Evolutionary conservation across 2,329 filamentous ascomycete species (phyloP), one percentile per base, ranked within the genome.

Genomic region (Fusarium penzigii): DNA sequence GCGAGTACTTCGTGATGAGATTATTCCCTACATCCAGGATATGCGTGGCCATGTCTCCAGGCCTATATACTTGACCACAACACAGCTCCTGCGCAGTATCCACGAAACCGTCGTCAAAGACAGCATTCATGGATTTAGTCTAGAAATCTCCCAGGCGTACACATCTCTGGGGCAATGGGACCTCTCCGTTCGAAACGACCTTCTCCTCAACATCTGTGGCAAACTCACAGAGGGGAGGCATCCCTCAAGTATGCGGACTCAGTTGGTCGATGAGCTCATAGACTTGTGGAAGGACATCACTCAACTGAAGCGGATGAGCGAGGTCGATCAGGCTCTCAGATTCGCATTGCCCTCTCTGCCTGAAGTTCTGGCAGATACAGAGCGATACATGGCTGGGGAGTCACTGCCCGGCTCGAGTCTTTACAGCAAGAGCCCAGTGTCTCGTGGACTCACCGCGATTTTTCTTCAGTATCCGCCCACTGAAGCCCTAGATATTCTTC

Each of bases 221-320:
- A 50, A 34, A 9, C 44, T 67, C 41, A 34, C 56, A n/a, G 48
- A 51, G n/a, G n/a, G 39, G 5, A 57, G 59, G 39, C 52, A 61
- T 29, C 32, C 52, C 4, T 48, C 48, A 7, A 29, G 42, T 12
- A 39, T 56, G 6, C 62, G 65, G 20, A 51, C 44, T 2, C 45
- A 32, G 41, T 17, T 70, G 16, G 44, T 68, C 39, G 48, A 61
- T 0, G 69, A 73, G 53, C 59, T 74, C 5, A 39, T 72, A 29
- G 61, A 63, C 12, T 51, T 74, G 47, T 75, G 72, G 72, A 67
- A 68, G 57, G 69, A 72, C 49, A 52, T 73, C 13, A 71, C 72
- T 2, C 68, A 70, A 46, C 56, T 74, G 39, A 65, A 59, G 40
- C 65, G 72, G 11, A 52, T 46, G 6, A 64, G 65, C n/a, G 66